Evolutionary conservation across 352 stramenopile genomes (phyloP), one percentile per base, ranked within the genome.

Genomic region (Blastocystis sp.): DNA sequence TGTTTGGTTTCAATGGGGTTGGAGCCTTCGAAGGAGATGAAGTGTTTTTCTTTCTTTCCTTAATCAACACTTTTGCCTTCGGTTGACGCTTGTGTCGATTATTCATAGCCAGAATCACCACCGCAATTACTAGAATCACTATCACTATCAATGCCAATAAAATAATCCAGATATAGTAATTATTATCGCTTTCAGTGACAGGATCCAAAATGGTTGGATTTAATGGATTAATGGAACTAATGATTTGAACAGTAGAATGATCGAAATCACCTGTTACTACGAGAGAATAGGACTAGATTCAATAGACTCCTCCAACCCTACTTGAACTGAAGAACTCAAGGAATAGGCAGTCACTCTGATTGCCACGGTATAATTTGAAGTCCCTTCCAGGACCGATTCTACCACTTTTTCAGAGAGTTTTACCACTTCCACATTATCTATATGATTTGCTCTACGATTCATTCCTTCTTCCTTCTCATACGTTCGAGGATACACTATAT

Each of bases 231-330:
- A 62, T 33, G 15, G 19, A n/a, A 62, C 66, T 54, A 19, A 19
- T 24, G 17, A 30, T 22, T 24, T 33, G 62, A 40, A 82, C 73
- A 1, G 44, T 13, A 7, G 57, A 37, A 42, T 64, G 58, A 62
- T 54, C 24, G 54, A 82, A 82, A 37, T 58, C 44, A n/a, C 73
- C 73, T 17, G 73, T 82, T 3, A 82, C 44, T 7, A 82, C 73
- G 13, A 82, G 22, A 15, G 73, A 82, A 11, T 33, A 62, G 56
- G 19, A 33, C 56, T 62, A 13, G 2, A 15, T 33, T 62, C 19
- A 33, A 62, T 2, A 62, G 3, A 33, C 6, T 2, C 13, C 13
- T 17, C 15, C 56, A 62, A 62, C 13, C 62, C 73, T 40, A 54
- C 42, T 37, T 82, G 66, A 40, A n/a, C 24, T 13, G 27, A 35